phyloP scores from a whole-genome alignment of 768 basidiomycete species.

The Russula foetens region DNA sequence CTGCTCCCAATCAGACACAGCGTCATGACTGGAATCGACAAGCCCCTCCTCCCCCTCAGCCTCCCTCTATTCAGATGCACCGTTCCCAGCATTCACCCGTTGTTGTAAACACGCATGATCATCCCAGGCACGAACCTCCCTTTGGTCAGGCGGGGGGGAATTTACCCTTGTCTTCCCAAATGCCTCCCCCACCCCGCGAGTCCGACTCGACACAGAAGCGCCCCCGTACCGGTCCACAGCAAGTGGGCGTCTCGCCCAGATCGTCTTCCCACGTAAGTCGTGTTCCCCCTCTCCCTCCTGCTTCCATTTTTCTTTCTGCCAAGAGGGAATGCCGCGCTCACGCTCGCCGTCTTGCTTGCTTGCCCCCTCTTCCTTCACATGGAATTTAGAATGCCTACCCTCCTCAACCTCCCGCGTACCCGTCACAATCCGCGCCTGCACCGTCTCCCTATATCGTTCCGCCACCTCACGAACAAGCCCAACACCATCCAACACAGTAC shows the following conservation, averaged over 20 bases:
- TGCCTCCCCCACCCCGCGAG: slow-evolving; percentile 23
- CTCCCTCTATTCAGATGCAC: slow-evolving; percentile 16
- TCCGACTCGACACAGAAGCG: slow-evolving; percentile 37
- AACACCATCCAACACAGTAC: slow-evolving; percentile 32
- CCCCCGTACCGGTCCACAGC: slow-evolving; percentile 31
- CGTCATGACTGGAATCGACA: slow-evolving; percentile 29
- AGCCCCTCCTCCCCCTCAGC: slow-evolving; percentile 13
- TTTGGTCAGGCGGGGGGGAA: slow-evolving; percentile 31
- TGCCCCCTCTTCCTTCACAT: slow-evolving; percentile 29
- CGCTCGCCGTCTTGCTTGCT: slow-evolving; percentile 10
- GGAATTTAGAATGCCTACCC: slow-evolving; percentile 9
- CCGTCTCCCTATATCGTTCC: slow-evolving; percentile 30
- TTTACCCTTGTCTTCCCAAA: slow-evolving; percentile 18
- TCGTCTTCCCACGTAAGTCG: slow-evolving; percentile 40
- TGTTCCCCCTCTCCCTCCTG: slow-evolving; percentile 6
- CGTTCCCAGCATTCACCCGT: slow-evolving; percentile 21
- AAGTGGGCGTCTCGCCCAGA: slow-evolving; percentile 39
- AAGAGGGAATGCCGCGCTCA: slow-evolving; percentile 2
- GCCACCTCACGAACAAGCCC: slow-evolving; percentile 37
- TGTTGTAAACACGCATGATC: slow-evolving; percentile 22
- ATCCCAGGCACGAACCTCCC: slow-evolving; percentile 33
- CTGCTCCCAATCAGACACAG: slow-evolving; percentile 25
- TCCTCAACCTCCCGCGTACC: slow-evolving; percentile 28
- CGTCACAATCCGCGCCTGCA: slow-evolving; percentile 33
- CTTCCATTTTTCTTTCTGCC: background rate